Percentiles rank a stretch among this genome's conserved stretches.
Evolutionary conservation across 2,329 filamentous ascomycete genomes (phyloP).

Genomic region (Aaosphaeria arxii): DNA sequence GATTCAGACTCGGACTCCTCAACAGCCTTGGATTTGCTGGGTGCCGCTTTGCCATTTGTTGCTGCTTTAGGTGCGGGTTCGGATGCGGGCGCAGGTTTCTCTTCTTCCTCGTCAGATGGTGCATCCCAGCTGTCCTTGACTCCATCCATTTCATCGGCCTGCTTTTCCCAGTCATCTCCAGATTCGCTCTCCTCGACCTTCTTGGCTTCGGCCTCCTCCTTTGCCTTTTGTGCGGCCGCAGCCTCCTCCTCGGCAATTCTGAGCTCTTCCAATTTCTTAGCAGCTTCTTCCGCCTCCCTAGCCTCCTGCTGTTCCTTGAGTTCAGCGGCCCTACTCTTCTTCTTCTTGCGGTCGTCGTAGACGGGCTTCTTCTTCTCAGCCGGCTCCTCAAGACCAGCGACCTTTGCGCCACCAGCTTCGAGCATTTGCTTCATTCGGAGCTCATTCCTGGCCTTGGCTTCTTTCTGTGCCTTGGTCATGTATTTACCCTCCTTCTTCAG

Average conservation of each 20-base stretch:
- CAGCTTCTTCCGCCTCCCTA: slow-evolving; percentile 54
- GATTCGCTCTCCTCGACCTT: slow-evolving; percentile 63
- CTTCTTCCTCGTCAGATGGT: slow-evolving; percentile 69
- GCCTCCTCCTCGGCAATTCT: slow-evolving; percentile 61
- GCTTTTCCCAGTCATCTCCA: slow-evolving; percentile 80
- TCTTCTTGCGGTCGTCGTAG: slow-evolving; percentile 75
- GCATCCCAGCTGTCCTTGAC: slow-evolving; percentile 97
- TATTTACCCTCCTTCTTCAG: slow-evolving; percentile 86
- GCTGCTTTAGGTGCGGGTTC: slow-evolving; percentile 22
- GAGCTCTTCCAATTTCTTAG: slow-evolving; percentile 55
- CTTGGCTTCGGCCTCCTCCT: slow-evolving; percentile 58
- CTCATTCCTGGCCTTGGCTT: slow-evolving; percentile 76
- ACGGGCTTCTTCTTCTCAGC: slow-evolving; percentile 75
- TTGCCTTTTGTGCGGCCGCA: slow-evolving; percentile 65
- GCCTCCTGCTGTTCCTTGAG: slow-evolving; percentile 41
- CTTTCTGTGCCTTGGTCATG: slow-evolving; percentile 80
- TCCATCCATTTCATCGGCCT: slow-evolving; percentile 69
- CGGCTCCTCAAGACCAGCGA: slow-evolving; percentile 58
- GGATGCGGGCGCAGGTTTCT: slow-evolving; percentile 29
- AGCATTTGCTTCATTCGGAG: slow-evolving; percentile 82
- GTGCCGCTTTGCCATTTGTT: slow-evolving; percentile 31
- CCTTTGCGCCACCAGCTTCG: slow-evolving; percentile 67
- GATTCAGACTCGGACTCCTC: slow-evolving; percentile 48
- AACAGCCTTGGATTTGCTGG: slow-evolving; percentile 26
- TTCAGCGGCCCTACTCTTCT: slow-evolving; percentile 63